Base-by-base conservation (phyloP, 441 rosid genomes). In the Erodium moschatum region DNA sequence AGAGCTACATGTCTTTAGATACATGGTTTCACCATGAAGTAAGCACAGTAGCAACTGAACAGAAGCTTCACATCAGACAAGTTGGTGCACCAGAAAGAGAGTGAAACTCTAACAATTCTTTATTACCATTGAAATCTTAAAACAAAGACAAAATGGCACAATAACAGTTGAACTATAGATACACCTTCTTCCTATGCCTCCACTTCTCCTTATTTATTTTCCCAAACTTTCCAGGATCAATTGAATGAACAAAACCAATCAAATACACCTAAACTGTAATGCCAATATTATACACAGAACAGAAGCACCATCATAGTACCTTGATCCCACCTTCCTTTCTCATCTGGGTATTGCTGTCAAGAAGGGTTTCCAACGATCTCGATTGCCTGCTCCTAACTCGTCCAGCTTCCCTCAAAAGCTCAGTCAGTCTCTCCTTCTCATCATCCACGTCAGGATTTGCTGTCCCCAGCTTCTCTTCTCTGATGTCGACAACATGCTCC, bases 361-460 rank as follows among this genome's bases (percentile, higher is more conserved):
- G 88, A 48, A 92, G 89, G 6, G 86, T 76, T 56, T 90, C 78
- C 40, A 90, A 80, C 63, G 91, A 80, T 79, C 82, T 86, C 42
- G 93, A 82, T 78, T 87, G 85, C 72, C 85, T 80, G 76, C 69
- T 85, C 78, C 96, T 74, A 29, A 81, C 90, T 76, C 85, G 86
- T 29, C 96, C 95, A 67, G 93, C 96, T 72, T 90, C 97, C 78
- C 88, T 92, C 84, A 92, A 70, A 82, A 89, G 74, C 75, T 82
- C 93, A 1, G 77, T 81, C 27, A 92, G 61, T 75, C 98, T 81
- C 74, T 83, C 72, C 66, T 87, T 92, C 77, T 92, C 97, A 18
- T 87, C 97, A 1, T 80, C 85, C 56, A 90, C 98, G 50, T 92
- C 97, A 0, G 97, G 92, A 80, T 90, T 87, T 61, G 95, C 98